Evolutionary conservation across 192 early-diverging fungal species (phyloP).

Genomic region (Chytriomyces sp.): DNA sequence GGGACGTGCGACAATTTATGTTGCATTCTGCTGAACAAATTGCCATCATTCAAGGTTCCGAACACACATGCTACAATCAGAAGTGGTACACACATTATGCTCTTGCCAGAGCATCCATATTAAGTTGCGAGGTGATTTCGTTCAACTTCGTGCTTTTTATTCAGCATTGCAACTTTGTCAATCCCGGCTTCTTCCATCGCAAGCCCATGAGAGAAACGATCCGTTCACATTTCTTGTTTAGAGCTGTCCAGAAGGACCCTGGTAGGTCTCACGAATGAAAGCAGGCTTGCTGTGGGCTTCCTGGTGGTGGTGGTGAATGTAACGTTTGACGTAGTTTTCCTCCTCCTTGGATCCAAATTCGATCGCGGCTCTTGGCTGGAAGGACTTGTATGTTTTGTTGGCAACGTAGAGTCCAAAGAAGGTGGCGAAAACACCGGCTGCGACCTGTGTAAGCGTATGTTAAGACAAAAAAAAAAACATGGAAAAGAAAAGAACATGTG

Average conservation of each 20-base stretch:
- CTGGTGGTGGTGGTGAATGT: slow-evolving; percentile 45
- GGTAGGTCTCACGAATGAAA: slow-evolving; percentile 40
- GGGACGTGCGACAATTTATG: too few species aligned
- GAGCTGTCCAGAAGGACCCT: slow-evolving; percentile 36
- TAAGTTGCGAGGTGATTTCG: too few species aligned
- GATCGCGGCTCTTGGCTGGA: slow-evolving; percentile 46
- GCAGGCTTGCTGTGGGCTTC: slow-evolving; percentile 51
- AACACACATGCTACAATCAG: too few species aligned
- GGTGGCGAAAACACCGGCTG: slow-evolving; percentile 45
- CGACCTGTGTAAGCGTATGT: slow-evolving; percentile 36
- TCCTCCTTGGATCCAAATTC: slow-evolving; percentile 49
- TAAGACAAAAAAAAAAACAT: background rate
- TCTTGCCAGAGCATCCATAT: too few species aligned
- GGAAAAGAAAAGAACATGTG: background rate
- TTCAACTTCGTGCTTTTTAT: too few species aligned
- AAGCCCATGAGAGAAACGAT: too few species aligned
- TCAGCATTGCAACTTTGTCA: too few species aligned
- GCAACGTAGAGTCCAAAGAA: slow-evolving; percentile 47
- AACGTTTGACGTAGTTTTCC: slow-evolving; percentile 53
- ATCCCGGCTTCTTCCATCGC: too few species aligned
- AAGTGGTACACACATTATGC: too few species aligned
- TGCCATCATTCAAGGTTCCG: too few species aligned
- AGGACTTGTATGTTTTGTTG: slow-evolving; percentile 38
- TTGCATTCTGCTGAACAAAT: too few species aligned
- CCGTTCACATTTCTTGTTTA: slow-evolving; percentile 2